Percentiles rank a stretch among this genome's conserved stretches.
phyloP scores from a whole-genome alignment of 257 asterid genomes.

The Nicotiana noctiflora region DNA sequence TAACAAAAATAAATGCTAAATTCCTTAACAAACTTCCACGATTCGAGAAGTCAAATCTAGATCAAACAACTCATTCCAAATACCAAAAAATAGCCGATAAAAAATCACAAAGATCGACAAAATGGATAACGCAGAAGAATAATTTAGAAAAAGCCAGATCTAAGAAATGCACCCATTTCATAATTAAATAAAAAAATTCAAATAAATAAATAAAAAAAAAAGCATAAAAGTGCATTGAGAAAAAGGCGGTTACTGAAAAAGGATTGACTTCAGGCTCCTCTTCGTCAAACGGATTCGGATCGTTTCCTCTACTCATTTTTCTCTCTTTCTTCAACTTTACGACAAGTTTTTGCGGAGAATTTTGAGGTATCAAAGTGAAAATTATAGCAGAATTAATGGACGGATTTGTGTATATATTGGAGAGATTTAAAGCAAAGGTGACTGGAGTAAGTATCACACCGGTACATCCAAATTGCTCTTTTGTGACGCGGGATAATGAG shows the following conservation, averaged over 20 bases:
- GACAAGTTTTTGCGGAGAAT: background rate
- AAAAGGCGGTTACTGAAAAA: slow-evolving; percentile 65
- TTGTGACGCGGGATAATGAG: slow-evolving; percentile 12
- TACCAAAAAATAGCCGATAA: background rate
- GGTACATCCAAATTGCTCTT: background rate
- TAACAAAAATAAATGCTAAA: too few species aligned
- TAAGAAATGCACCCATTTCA: background rate
- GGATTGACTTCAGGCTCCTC: slow-evolving; percentile 97
- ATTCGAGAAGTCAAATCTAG: slow-evolving; percentile 3
- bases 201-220: slow-evolving; percentile 1
- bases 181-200: too few species aligned
- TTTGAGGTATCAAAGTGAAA: background rate
- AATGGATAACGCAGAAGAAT: background rate
- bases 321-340: background rate
- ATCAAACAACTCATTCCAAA: slow-evolving; percentile 7
- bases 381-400: background rate
- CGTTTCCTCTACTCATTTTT: slow-evolving; percentile 69
- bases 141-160: slow-evolving; percentile 17
- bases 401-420: background rate
- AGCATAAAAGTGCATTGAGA: slow-evolving; percentile 21
- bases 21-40: background rate
- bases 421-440: background rate
- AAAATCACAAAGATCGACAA: background rate
- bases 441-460: background rate
- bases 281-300: slow-evolving; percentile 95